These are phyloP conservation scores for Gastrolobium villosum DNA, from an alignment of 306 rosid genomes.

Conservation along the genomic window DNA sequence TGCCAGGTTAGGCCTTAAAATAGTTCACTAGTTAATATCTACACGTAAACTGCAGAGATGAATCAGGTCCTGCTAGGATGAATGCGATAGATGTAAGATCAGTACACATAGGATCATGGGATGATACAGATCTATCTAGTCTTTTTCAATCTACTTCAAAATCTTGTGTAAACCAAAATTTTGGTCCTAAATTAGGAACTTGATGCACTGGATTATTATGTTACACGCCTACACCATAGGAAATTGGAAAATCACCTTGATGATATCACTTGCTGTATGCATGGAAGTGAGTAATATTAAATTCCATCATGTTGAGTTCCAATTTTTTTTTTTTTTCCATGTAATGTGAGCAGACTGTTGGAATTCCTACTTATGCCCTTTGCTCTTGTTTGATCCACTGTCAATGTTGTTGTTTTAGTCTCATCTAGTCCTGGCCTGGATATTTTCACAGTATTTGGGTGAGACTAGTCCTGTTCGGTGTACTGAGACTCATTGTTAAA, in stretches of 20 bases:
- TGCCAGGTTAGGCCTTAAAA: slow-evolving; percentile 77
- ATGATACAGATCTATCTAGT: slow-evolving; percentile 21
- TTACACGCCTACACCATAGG: not conserved
- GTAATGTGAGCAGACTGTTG: slow-evolving; percentile 4
- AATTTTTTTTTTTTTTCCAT: not conserved
- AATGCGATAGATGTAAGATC: slow-evolving; percentile 14
- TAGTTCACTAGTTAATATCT: slow-evolving; percentile 9
- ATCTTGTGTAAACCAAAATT: not conserved
- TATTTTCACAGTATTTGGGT: not conserved
- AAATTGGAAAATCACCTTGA: slow-evolving; percentile 15
- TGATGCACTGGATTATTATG: slow-evolving; percentile 23
- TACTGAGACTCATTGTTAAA: not conserved
- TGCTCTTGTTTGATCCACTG: not conserved
- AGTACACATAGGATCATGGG: not conserved
- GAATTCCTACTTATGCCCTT: slow-evolving; percentile 28
- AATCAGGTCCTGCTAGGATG: slow-evolving; percentile 15
- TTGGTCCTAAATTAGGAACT: slow-evolving; percentile 21
- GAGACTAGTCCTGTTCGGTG: not conserved
- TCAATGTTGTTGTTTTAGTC: not conserved
- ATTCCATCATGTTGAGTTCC: slow-evolving; percentile 32
- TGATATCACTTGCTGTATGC: slow-evolving; percentile 32
- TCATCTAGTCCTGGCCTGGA: not conserved
- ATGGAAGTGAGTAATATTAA: not conserved
- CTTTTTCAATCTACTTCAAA: slow-evolving; percentile 23
- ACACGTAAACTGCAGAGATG: not conserved